phyloP scores from a whole-genome alignment of 257 asterid genomes.

The Datura wrightii region DNA sequence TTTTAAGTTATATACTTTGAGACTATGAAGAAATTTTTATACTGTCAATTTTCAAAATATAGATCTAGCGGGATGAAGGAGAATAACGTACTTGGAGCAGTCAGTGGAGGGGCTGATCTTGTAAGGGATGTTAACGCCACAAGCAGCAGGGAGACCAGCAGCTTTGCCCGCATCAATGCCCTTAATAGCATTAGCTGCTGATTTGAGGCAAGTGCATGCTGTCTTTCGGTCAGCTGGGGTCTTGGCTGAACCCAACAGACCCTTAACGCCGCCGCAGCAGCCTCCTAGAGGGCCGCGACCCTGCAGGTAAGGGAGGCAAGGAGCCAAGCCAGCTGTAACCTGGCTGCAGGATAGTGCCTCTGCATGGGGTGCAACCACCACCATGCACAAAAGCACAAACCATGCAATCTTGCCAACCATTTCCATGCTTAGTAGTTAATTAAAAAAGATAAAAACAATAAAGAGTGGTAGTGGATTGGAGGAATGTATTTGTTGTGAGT shows the following conservation, averaged over 20 bases:
- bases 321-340: neutral
- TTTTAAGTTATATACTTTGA: too few species aligned
- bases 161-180: conserved; percentile 4
- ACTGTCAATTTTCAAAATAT: too few species aligned
- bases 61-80: neutral
- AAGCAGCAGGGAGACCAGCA: conserved; percentile 25
- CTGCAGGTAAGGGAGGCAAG: conserved; percentile 23
- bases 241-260: neutral
- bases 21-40: too few species aligned
- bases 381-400: neutral
- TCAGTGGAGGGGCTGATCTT: conserved; percentile 39
- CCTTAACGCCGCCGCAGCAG: conserved; percentile 29
- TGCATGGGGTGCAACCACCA: conserved; percentile 33
- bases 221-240: conserved; percentile 34
- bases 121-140: conserved; percentile 33
- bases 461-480: neutral
- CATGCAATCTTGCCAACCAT: neutral
- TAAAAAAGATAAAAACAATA: too few species aligned
- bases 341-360: conserved; percentile 25
- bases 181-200: neutral
- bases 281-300: neutral
- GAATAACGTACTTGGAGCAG: conserved; percentile 32
- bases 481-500: too few species aligned
- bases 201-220: conserved; percentile 39
- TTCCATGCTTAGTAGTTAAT: neutral